These are phyloP conservation scores for Trichosporon coremiiforme DNA, from an alignment of 1,284 basidiomycete genomes.

Conservation along the genomic window DNA sequence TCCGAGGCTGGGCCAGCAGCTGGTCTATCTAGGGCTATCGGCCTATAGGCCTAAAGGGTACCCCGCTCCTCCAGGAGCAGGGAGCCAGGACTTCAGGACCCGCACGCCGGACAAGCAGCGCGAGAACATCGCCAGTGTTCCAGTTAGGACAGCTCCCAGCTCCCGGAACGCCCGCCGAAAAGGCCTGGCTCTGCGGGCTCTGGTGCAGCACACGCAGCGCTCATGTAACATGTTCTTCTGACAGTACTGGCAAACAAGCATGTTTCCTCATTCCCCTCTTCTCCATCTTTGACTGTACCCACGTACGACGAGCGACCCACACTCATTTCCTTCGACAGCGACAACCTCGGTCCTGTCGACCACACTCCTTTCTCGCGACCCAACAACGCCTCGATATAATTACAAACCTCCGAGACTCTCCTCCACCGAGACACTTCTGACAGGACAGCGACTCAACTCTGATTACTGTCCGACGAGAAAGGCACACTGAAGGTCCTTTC, in stretches of 20 bases:
- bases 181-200: neutral
- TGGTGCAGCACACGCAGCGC: neutral
- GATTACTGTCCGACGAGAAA: neutral
- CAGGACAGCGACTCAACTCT: neutral
- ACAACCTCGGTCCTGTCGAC: neutral
- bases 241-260: conserved; percentile 4
- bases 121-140: conserved; percentile 1
- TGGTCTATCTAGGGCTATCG: neutral
- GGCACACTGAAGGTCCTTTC: neutral
- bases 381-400: neutral
- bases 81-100: neutral
- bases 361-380: conserved; percentile 4
- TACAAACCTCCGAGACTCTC: neutral
- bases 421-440: conserved; percentile 1
- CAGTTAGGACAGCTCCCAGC: neutral
- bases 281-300: conserved; percentile 3
- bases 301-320: conserved; percentile 1
- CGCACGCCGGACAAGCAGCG: conserved; percentile 10
- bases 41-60: neutral
- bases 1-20: neutral
- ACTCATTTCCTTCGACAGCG: conserved; percentile 2
- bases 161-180: neutral
- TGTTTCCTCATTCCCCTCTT: conserved; percentile 11
- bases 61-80: neutral
- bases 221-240: conserved; percentile 8